Base-by-base conservation (phyloP, 805 yeast genomes). In the Yamadazyma phyllophila region DNA sequence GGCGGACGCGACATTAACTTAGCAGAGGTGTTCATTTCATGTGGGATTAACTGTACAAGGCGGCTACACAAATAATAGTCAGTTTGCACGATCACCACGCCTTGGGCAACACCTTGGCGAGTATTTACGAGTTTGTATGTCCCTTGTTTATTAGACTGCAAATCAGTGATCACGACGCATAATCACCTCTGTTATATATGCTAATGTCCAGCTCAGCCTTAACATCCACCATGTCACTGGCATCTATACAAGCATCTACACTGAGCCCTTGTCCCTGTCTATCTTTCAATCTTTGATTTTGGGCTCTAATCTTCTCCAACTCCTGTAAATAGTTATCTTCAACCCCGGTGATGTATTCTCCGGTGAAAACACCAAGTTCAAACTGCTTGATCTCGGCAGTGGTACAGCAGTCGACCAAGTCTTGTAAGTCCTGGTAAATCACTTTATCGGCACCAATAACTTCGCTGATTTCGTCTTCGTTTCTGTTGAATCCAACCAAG, bases 351-450 rank as follows among this genome's bases (percentile, higher is more conserved):
- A 92, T 83, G 65, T 94, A 94, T 49, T 82, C 69, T 40, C 99
- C 99, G 9, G 96, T 94, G 67, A 94, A 94, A 11, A 94, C 99
- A 64, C 99, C 99, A 43, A 88, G 91, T 71, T 94, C 99, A 58
- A 90, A 94, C 33, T 83, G 78, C 20, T 73, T 70, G 48, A 86
- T 72, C 12, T 59, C 44, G 11, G 59, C 72, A 2, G 80, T 67
- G 50, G 71, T 67, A 66, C 97, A 90, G 59, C 97, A 90, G 30
- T 78, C 87, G 29, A 88, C 66, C 62, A 94, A 77, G 63, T 94
- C 98, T 35, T 85, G 80, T 50, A 94, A 71, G 34, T 83, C 79
- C 73, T 94, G 98, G 69, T 85, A 94, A 49, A 91, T 84, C 29
- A 94, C 96, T 55, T 76, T 78, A 63, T 94, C 98, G 40, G 98